phyloP scores from a whole-genome alignment of 202 grass and related monocot species.

The Miscanthus sacchariflorus region DNA sequence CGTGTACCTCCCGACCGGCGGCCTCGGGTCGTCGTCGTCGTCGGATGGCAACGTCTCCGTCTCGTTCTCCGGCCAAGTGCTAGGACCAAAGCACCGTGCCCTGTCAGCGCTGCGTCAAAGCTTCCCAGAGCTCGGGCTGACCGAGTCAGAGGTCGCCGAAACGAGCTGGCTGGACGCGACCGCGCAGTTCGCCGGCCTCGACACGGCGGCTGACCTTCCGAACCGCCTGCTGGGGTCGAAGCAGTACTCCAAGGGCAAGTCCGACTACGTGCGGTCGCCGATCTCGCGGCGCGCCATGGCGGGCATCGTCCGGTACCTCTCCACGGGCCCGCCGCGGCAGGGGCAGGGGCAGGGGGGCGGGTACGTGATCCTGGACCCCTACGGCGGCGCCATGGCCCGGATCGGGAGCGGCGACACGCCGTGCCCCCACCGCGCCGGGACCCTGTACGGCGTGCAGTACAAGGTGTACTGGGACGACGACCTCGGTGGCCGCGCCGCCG shows the following conservation, averaged over 20 bases:
- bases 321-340: slow-evolving; percentile 17
- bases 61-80: slow-evolving; percentile 56
- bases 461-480: slow-evolving; percentile 27
- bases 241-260: slow-evolving; percentile 70
- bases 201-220: slow-evolving; percentile 41
- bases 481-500: background rate
- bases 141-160: slow-evolving; percentile 39
- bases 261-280: slow-evolving; percentile 62
- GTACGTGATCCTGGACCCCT: slow-evolving; percentile 72
- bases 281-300: slow-evolving; percentile 36
- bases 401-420: slow-evolving; percentile 26
- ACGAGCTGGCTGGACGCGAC: slow-evolving; percentile 70
- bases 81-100: slow-evolving; percentile 19
- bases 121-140: slow-evolving; percentile 53
- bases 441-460: slow-evolving; percentile 66
- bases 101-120: slow-evolving; percentile 29
- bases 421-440: slow-evolving; percentile 61
- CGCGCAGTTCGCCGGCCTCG: slow-evolving; percentile 48
- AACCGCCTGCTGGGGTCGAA: background rate
- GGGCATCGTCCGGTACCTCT: slow-evolving; percentile 39
- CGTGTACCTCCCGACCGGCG: slow-evolving; percentile 12
- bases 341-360: slow-evolving; percentile 45
- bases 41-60: slow-evolving; percentile 34
- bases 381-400: slow-evolving; percentile 65
- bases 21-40: background rate